Evolutionary conservation across 257 asterid genomes (phyloP).

Genomic region (Ajuga chamaepitys): DNA sequence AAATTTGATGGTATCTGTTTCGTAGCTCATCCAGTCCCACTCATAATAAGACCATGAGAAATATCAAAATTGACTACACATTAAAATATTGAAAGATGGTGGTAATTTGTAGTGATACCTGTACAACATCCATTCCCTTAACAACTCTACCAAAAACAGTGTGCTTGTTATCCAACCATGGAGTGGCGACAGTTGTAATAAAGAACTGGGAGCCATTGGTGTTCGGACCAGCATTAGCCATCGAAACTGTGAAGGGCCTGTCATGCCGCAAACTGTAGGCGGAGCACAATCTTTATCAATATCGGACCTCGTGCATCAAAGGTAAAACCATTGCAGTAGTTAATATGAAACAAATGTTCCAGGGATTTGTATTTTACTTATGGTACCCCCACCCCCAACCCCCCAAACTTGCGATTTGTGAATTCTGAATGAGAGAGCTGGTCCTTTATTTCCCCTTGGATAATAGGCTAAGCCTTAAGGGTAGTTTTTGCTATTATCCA

Average conservation of each 20-base stretch:
- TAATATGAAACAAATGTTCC: too few relatives aligned
- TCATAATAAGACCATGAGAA: neutral
- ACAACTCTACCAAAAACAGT: slow-evolving; percentile 94
- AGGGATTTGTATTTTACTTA: too few relatives aligned
- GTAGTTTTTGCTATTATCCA: too few relatives aligned
- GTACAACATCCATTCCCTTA: slow-evolving; percentile 98
- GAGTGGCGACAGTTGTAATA: slow-evolving; percentile 94
- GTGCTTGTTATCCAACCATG: slow-evolving; percentile 99
- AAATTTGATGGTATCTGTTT: neutral
- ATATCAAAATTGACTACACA: neutral
- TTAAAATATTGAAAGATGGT: neutral
- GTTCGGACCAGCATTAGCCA: slow-evolving; percentile 99
- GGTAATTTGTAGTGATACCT: slow-evolving; percentile 43
- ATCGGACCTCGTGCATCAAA: neutral
- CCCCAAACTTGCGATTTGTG: too few relatives aligned
- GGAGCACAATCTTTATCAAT: slow-evolving; percentile 15
- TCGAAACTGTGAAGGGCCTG: slow-evolving; percentile 90
- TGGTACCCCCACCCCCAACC: too few relatives aligned
- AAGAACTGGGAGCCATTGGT: slow-evolving; percentile 96
- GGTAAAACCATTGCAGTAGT: neutral
- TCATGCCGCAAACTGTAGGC: slow-evolving; percentile 87
- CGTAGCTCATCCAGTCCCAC: neutral
- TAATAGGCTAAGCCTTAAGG: too few relatives aligned
- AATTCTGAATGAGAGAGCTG: too few relatives aligned
- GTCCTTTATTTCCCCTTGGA: too few relatives aligned